phyloP scores from a whole-genome alignment of 371 early-diverging fungal genomes.

The Dichotomocladium elegans region DNA sequence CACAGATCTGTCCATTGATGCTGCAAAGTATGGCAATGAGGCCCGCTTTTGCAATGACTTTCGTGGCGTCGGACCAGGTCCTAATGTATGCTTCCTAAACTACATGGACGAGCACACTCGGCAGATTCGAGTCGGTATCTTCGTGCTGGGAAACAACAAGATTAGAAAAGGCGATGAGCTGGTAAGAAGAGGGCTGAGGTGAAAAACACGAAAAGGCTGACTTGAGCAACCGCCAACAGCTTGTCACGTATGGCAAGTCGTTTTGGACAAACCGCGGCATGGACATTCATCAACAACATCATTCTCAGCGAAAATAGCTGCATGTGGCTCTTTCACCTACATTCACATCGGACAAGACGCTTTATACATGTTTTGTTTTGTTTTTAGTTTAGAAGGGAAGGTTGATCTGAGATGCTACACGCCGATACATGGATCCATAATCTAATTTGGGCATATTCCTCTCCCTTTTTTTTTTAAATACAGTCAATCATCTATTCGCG shows the following conservation, averaged over 20 bases:
- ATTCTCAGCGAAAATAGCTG: constrained; percentile 4
- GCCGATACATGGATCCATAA: background rate
- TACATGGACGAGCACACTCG: constrained; percentile 45
- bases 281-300: constrained; percentile 38
- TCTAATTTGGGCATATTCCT: background rate
- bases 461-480: background rate
- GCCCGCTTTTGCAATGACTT: constrained; percentile 53
- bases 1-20: constrained; percentile 45
- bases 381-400: background rate
- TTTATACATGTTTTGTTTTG: background rate
- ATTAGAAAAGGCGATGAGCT: constrained; percentile 50
- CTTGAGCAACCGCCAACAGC: constrained; percentile 10
- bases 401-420: background rate
- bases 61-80: constrained; percentile 43
- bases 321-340: too few relatives aligned
- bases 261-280: constrained; percentile 53
- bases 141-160: constrained; percentile 41
- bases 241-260: constrained; percentile 49
- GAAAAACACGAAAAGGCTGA: background rate
- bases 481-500: too few relatives aligned
- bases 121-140: constrained; percentile 44
- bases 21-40: constrained; percentile 46
- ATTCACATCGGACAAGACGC: background rate
- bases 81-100: constrained; percentile 51
- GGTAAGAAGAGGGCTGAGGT: constrained; percentile 18